Percentiles rank a stretch among this genome's conserved stretches.
phyloP scores from a whole-genome alignment of 2,329 filamentous ascomycete genomes.

The Pestalotiopsis sp. region DNA sequence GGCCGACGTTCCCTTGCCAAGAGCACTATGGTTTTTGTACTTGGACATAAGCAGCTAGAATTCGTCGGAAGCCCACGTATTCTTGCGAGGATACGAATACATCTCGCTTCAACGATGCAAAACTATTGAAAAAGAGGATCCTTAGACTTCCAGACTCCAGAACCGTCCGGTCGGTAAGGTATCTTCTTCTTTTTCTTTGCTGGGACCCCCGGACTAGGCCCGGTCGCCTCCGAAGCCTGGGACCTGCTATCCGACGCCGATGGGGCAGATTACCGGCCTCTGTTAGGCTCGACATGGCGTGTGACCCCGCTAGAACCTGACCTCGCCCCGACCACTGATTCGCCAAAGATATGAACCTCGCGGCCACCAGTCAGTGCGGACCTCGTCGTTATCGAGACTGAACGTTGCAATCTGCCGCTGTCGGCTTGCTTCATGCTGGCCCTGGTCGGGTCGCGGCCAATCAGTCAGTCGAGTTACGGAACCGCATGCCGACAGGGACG shows the following conservation, averaged over 20 bases:
- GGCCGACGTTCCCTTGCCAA: background rate
- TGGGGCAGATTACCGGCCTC: background rate
- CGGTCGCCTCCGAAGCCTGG: background rate
- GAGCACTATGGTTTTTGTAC: background rate
- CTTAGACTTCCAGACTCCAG: background rate
- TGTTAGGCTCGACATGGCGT: background rate
- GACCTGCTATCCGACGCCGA: background rate
- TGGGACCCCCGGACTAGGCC: background rate
- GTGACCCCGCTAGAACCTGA: background rate
- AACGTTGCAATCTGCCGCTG: background rate
- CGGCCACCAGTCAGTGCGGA: background rate
- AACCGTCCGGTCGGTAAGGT: background rate
- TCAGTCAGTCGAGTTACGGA: background rate
- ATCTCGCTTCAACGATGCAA: background rate
- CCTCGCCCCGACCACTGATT: constrained; percentile 1
- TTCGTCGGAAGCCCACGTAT: background rate
- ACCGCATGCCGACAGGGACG: background rate
- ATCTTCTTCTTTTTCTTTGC: background rate
- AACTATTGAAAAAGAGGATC: background rate
- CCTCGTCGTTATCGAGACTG: background rate
- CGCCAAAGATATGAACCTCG: constrained; percentile 3
- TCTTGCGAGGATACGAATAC: background rate
- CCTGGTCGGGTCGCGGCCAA: background rate
- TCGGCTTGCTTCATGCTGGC: background rate
- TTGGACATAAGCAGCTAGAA: background rate